Evolutionary conservation across 768 basidiomycete genomes (phyloP).

Genomic region (Tricholoma sp.): DNA sequence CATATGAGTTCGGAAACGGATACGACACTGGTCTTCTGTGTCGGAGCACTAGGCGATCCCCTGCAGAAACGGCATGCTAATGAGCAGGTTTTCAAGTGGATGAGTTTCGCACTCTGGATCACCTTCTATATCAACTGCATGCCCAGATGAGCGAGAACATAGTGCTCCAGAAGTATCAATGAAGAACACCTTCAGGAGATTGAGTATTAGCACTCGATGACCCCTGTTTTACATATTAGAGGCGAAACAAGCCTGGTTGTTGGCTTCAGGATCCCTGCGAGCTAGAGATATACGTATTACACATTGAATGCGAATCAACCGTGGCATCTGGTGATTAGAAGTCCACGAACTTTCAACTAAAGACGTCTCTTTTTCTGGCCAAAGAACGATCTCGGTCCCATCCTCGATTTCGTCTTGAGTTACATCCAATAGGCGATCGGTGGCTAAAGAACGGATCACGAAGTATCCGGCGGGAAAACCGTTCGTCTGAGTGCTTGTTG

Average conservation of each 20-base stretch:
- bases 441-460: slow-evolving; percentile 50
- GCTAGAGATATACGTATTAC: slow-evolving; percentile 34
- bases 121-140: slow-evolving; percentile 81
- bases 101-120: slow-evolving; percentile 2
- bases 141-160: slow-evolving; percentile 75
- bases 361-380: slow-evolving; percentile 69
- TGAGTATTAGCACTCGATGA: not conserved
- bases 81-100: not conserved
- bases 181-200: slow-evolving; percentile 64
- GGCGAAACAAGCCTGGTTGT: slow-evolving; percentile 58
- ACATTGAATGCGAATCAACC: not conserved
- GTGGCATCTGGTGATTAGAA: not conserved
- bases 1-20: slow-evolving; percentile 75
- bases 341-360: slow-evolving; percentile 68
- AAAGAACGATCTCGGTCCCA: slow-evolving; percentile 59
- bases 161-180: slow-evolving; percentile 72
- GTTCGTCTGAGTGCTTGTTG: slow-evolving; percentile 25
- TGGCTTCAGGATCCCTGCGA: slow-evolving; percentile 59
- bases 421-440: slow-evolving; percentile 55
- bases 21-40: slow-evolving; percentile 71
- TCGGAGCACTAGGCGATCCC: slow-evolving; percentile 62
- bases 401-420: slow-evolving; percentile 48
- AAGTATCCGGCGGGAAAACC: slow-evolving; percentile 61
- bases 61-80: slow-evolving; percentile 27
- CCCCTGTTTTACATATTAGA: not conserved